These are phyloP conservation scores for Harringtonia lauricola DNA, from an alignment of 2,329 filamentous ascomycete species.

Conservation along the genomic window DNA sequence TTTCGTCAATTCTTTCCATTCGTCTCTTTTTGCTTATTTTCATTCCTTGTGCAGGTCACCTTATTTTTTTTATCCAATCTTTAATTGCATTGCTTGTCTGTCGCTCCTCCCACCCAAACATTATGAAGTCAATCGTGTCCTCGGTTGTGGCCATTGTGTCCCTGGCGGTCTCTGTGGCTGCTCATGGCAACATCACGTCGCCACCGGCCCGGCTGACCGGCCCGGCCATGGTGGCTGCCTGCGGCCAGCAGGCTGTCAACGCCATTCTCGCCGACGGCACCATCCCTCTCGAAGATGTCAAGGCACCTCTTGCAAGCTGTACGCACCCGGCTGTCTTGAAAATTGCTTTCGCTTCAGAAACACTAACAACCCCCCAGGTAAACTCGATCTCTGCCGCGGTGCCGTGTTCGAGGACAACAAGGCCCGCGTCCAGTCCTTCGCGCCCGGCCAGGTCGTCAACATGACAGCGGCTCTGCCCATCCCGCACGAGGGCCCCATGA, in stretches of 20 bases:
- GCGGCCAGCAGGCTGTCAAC: conserved; percentile 29
- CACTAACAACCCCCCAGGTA: conserved; percentile 17
- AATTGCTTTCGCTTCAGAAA: too few relatives aligned
- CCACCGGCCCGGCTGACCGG: conserved; percentile 30
- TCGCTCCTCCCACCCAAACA: not conserved
- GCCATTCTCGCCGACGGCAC: conserved; percentile 23
- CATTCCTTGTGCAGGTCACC: conserved; percentile 13
- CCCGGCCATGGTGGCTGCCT: conserved; percentile 29
- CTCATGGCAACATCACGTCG: conserved; percentile 31
- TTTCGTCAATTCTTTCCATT: not conserved
- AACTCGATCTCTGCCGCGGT: conserved; percentile 36
- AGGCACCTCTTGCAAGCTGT: conserved; percentile 16
- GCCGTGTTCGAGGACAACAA: conserved; percentile 33
- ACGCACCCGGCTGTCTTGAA: conserved; percentile 12
- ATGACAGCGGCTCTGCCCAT: conserved; percentile 30
- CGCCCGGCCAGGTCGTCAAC: conserved; percentile 29
- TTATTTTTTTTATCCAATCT: conserved; percentile 7
- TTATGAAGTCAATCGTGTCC: conserved; percentile 5
- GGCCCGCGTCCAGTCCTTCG: conserved; percentile 29
- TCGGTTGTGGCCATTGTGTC: conserved; percentile 10
- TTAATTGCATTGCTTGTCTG: not conserved
- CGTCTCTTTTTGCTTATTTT: not conserved
- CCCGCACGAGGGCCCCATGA: conserved; percentile 34
- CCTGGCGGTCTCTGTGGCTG: conserved; percentile 20
- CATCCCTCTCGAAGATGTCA: conserved; percentile 22